Conservation (phyloP, 345 rosid genomes). For the Microcos paniculata region DNA sequence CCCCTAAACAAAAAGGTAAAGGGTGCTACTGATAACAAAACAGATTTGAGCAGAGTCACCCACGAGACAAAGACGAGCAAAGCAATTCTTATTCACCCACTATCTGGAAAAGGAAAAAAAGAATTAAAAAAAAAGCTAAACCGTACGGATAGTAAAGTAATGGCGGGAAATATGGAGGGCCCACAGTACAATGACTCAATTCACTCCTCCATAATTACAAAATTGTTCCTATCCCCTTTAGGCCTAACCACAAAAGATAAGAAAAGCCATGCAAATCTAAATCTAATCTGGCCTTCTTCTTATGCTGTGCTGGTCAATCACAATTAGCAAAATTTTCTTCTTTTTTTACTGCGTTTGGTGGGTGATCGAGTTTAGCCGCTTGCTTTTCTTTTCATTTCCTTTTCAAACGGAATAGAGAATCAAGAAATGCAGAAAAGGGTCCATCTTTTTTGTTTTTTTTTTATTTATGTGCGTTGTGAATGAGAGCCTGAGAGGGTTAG, state of each 20-base stretch:
- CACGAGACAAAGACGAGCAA: too few relatives aligned
- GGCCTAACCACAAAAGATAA: too few relatives aligned
- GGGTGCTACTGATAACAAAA: too few relatives aligned
- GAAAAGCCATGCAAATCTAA: too few relatives aligned
- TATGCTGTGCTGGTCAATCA: not conserved
- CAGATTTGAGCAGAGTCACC: too few relatives aligned
- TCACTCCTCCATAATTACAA: not conserved
- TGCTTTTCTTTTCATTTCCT: not conserved
- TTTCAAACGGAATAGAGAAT: not conserved
- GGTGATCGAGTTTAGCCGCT: not conserved
- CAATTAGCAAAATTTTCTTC: not conserved
- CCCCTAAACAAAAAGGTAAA: not conserved
- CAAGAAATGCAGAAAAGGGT: not conserved
- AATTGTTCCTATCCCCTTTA: not conserved
- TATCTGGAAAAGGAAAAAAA: too few relatives aligned
- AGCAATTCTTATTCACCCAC: too few relatives aligned
- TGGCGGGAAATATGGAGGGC: constrained; percentile 21
- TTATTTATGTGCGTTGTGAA: too few relatives aligned
- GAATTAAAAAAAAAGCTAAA: too few relatives aligned
- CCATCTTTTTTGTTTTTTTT: too few relatives aligned
- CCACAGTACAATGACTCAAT: not conserved
- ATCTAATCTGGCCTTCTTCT: not conserved
- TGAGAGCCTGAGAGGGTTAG: not conserved
- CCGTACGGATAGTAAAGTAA: not conserved
- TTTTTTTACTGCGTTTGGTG: not conserved